Base-by-base conservation (phyloP, 2,329 filamentous ascomycete genomes). In the Triangularia setosa region DNA sequence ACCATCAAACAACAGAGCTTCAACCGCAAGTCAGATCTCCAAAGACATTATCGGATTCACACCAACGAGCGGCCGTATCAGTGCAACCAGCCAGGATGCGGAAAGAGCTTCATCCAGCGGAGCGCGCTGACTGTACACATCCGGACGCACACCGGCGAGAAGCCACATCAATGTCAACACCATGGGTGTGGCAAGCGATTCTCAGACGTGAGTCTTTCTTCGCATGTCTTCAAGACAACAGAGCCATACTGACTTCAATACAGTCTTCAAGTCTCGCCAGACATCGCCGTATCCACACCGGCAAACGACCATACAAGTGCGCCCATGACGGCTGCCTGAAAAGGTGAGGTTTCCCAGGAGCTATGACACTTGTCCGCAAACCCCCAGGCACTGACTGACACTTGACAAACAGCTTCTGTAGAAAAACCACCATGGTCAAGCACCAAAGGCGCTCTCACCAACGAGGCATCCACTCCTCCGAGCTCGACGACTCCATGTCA, bases 351-450 rank as follows among this genome's bases (percentile, higher is more conserved):
- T 55, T 35, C 33, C 27, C 48, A 16, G 35, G 35, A 24, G 25
- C 54, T 40, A 23, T 6, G 30, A 11, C 24, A 28, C 23, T 9
- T 9, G 52, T 23, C 54, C 53, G 1, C 24, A 21, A 21, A 35
- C 60, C 9, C n/a, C 33, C 33, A 30, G 65, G 64, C 56, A 68
- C 68, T 72, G 69, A 71, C 67, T n/a, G n/a, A n/a, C n/a, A n/a
- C n/a, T n/a, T n/a, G n/a, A 48, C n/a, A 21, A 48, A 11, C 68
- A 89, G 88, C 74, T 90, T 90, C 74, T 90, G 88, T 75, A 82
- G 88, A 62, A 90, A 90, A 75, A 90, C 87, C 4, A 90, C 87
- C 62, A 87, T 88, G 86, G 84, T 89, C 62, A 89, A 89, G 76
- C 86, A 88, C 72, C 85, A 88, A 72, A 79, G 85, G 60, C 80